A percentile compares a stretch with the other conserved stretches of the same genome.
phyloP scores from a whole-genome alignment of 257 asterid species.

The Anisodus acutangulus region DNA sequence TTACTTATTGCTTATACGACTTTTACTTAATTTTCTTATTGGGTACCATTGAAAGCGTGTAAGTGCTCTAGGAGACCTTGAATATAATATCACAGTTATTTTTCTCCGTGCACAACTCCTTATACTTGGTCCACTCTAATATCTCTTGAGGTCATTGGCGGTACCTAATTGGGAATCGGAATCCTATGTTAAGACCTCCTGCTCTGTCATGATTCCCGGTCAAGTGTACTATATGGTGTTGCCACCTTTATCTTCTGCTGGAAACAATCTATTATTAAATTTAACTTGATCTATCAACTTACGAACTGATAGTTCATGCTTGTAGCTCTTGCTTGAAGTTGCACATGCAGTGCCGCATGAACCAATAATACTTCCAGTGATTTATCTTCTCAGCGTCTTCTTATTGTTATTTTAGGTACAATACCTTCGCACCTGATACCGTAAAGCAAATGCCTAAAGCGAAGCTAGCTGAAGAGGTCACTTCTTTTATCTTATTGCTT shows the following conservation, averaged over 20 bases:
- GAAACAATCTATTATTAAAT: not conserved
- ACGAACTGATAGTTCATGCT: not conserved
- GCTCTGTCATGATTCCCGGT: not conserved
- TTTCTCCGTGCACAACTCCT: not conserved
- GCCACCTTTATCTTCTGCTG: not conserved
- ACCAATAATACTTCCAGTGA: not conserved
- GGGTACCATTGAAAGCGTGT: not conserved
- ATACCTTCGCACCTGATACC: conserved; percentile 81
- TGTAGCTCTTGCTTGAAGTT: not conserved
- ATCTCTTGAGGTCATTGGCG: not conserved
- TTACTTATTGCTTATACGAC: not conserved
- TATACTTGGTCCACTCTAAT: not conserved
- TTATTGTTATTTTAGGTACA: conserved; percentile 54
- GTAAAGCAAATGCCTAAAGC: conserved; percentile 88
- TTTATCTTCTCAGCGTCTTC: not conserved
- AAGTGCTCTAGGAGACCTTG: not conserved
- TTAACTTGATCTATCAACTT: not conserved
- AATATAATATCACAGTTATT: not conserved
- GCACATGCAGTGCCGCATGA: not conserved
- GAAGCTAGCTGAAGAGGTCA: conserved; percentile 87
- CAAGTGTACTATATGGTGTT: not conserved
- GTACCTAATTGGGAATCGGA: not conserved
- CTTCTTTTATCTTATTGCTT: not conserved
- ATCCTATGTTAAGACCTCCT: not conserved
- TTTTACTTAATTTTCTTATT: not conserved